Conservation (phyloP, 352 stramenopile genomes). For the Thalassiosira hispida region DNA sequence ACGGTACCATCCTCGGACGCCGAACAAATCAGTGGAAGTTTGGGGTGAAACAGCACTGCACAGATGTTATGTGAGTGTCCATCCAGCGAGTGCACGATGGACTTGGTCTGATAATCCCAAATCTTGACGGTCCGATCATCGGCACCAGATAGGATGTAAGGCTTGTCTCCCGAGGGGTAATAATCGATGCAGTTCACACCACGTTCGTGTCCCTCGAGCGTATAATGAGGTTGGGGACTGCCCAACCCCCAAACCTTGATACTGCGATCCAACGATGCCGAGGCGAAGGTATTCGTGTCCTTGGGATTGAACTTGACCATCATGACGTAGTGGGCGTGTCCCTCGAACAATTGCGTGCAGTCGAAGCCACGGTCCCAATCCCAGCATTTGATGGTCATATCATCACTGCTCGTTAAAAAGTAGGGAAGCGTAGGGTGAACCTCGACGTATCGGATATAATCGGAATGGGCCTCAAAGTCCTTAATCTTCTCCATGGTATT, state of each 20-base stretch:
- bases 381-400: slow-evolving; percentile 99
- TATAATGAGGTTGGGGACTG: slow-evolving; percentile 93
- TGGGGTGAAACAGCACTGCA: slow-evolving; percentile 97
- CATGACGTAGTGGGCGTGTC: slow-evolving; percentile 99
- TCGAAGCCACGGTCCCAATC: slow-evolving; percentile 94
- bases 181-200: slow-evolving; percentile 99
- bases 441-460: slow-evolving; percentile 96
- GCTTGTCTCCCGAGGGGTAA: slow-evolving; percentile 98
- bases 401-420: slow-evolving; percentile 95
- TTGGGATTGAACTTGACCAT: slow-evolving; percentile 99
- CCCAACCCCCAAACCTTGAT: slow-evolving; percentile 96
- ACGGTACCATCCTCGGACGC: slow-evolving; percentile 96
- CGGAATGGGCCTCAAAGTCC: slow-evolving; percentile 95
- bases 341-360: slow-evolving; percentile 89
- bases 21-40: slow-evolving; percentile 97
- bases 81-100: slow-evolving; percentile 98
- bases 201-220: slow-evolving; percentile 93
- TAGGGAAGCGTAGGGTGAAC: slow-evolving; percentile 97
- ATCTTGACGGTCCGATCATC: slow-evolving; percentile 98
- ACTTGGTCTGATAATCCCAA: slow-evolving; percentile 99
- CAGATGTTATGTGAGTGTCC: slow-evolving; percentile 99
- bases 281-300: slow-evolving; percentile 98
- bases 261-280: slow-evolving; percentile 94
- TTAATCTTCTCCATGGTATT: slow-evolving; percentile 99
- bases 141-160: slow-evolving; percentile 96